Evolutionary conservation across 2,329 filamentous ascomycete genomes (phyloP).

Genomic region (Nectriaceae sp.): DNA sequence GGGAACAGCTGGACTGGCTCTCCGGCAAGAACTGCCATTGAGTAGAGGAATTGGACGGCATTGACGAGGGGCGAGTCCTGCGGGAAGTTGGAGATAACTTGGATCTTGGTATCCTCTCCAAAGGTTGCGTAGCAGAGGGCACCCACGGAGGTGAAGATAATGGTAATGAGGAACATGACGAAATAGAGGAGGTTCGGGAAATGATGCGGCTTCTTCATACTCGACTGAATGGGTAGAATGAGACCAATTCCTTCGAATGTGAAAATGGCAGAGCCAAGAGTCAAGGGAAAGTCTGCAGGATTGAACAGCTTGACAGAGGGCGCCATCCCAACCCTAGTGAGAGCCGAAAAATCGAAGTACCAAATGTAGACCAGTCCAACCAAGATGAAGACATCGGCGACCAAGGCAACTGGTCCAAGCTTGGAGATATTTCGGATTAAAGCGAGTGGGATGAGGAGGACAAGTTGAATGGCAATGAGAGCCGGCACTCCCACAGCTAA

Average conservation of each 20-base stretch:
- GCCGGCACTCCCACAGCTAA: conserved; percentile 52
- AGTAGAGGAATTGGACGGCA: conserved; percentile 74
- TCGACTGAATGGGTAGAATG: conserved; percentile 74
- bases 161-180: conserved; percentile 73
- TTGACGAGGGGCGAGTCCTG: conserved; percentile 73
- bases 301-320: conserved; percentile 70
- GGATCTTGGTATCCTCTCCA: conserved; percentile 67
- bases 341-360: conserved; percentile 64
- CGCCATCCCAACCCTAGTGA: conserved; percentile 58
- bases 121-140: conserved; percentile 76
- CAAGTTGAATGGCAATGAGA: conserved; percentile 67
- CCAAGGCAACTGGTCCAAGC: conserved; percentile 66
- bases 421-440: conserved; percentile 77
- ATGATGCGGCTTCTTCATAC: conserved; percentile 69
- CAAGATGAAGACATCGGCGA: conserved; percentile 73
- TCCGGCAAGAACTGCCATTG: conserved; percentile 71
- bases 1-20: conserved; percentile 77
- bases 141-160: conserved; percentile 72
- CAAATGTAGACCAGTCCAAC: conserved; percentile 74
- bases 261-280: conserved; percentile 73
- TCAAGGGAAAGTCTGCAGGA: conserved; percentile 67
- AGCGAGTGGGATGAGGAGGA: conserved; percentile 65
- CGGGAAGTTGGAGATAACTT: conserved; percentile 76
- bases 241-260: conserved; percentile 79
- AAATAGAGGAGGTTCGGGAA: conserved; percentile 66